Evolutionary conservation across 495 filamentous ascomycete species (phyloP).

Genomic region (Filosporella fistucella): DNA sequence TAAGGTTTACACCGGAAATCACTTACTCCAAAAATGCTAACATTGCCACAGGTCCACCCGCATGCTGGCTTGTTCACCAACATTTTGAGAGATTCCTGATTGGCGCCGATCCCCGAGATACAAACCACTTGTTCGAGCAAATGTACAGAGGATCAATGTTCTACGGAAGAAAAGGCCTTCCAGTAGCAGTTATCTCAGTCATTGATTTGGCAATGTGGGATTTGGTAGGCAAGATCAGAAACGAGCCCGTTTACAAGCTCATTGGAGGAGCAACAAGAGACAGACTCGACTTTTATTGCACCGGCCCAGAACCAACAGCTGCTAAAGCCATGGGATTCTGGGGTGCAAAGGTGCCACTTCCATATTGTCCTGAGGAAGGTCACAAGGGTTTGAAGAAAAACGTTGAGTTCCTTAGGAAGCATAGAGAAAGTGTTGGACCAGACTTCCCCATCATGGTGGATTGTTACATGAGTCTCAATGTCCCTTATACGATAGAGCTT

Average conservation of each 20-base stretch:
- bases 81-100: slow-evolving; percentile 90
- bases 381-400: slow-evolving; percentile 79
- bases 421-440: slow-evolving; percentile 78
- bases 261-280: slow-evolving; percentile 83
- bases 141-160: slow-evolving; percentile 96
- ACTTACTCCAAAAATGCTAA: not conserved
- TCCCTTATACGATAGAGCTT: slow-evolving; percentile 86
- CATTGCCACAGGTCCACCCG: slow-evolving; percentile 57
- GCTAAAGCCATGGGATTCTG: slow-evolving; percentile 82
- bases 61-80: slow-evolving; percentile 87
- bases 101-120: slow-evolving; percentile 82
- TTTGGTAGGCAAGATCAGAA: slow-evolving; percentile 79
- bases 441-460: slow-evolving; percentile 93
- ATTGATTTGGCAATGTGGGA: slow-evolving; percentile 93
- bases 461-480: slow-evolving; percentile 94
- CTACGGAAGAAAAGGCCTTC: slow-evolving; percentile 88
- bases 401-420: slow-evolving; percentile 77
- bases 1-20: slow-evolving; percentile 18
- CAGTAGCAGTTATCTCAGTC: slow-evolving; percentile 86
- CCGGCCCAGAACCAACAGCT: slow-evolving; percentile 73
- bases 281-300: slow-evolving; percentile 88
- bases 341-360: slow-evolving; percentile 83
- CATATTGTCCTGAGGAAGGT: slow-evolving; percentile 84
- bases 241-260: slow-evolving; percentile 91
- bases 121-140: slow-evolving; percentile 85